Evolutionary conservation across 139 green algal genomes (phyloP), one percentile per base, ranked within the genome.

Genomic region (Chlorella sp.): DNA sequence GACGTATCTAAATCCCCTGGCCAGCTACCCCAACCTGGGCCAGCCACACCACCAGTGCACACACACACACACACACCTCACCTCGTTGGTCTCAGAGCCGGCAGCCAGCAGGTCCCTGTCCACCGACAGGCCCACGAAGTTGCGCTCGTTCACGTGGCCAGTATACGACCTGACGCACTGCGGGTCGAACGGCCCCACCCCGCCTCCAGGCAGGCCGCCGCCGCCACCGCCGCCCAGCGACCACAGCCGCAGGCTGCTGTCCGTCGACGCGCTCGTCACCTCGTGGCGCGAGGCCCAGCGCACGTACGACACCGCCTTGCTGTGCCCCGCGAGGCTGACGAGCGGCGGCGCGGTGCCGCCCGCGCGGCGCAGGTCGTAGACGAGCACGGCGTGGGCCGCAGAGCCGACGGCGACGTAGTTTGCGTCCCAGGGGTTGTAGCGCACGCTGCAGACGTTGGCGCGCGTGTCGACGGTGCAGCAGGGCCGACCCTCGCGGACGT

Each of bases 91-190:
- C 74, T 98, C 94, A 35, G 74, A 90, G 33, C 94, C 74, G 31
- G 65, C 65, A 6, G 74, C 74, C 23, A 79, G 64, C n/a, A 70
- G 62, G 17, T 69, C 84, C 79, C 51, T 32, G 1, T 90, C 77
- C 0, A 85, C 83, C 10, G 72, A 77, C 29, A 98, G 75, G 4
- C 94, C 94, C 26, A 97, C 93, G 80, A 98, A 98, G 80, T 98
- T 97, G 72, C 93, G 93, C 77, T 95, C 87, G 50, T 98, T 98
- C 33, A 65, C 67, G 76, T 98, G 94, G n/a, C 94, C 94, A 1
- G 65, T 72, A 67, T 70, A 79, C 1, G 67, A 61, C 30, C 74
- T 64, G 59, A 79, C 67, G 2, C 59, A 76, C 29, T 5, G 32
- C 33, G 5, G 29, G 69, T 30, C 42, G 42, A 27, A 50, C 31